Conservation (phyloP, 106 monocot genomes). For the Ottelia alismoides region DNA sequence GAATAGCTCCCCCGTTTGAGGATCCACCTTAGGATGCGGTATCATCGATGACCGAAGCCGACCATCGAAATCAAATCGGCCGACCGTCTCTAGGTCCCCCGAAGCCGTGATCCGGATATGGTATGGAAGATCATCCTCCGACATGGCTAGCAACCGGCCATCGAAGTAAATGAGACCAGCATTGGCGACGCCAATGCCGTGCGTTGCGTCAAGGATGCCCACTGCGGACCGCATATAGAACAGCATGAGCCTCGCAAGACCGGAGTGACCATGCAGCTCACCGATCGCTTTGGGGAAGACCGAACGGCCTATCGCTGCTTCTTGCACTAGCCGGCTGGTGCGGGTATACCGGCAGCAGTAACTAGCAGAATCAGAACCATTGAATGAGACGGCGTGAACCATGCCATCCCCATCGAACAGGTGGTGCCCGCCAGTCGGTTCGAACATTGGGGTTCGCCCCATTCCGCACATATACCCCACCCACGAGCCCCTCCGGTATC, state of each 20-base stretch:
- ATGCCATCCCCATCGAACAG: constrained; percentile 35
- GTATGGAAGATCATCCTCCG: constrained; percentile 35
- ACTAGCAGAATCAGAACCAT: not conserved
- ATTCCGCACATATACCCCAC: constrained; percentile 26
- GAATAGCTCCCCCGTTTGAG: constrained; percentile 36
- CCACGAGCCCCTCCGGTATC: constrained; percentile 5
- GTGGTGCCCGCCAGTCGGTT: constrained; percentile 21
- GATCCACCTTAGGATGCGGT: constrained; percentile 55
- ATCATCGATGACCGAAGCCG: constrained; percentile 32
- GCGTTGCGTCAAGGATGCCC: constrained; percentile 2
- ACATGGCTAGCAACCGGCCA: constrained; percentile 32
- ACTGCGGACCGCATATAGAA: constrained; percentile 11
- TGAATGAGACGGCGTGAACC: constrained; percentile 23
- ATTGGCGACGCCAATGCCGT: constrained; percentile 19
- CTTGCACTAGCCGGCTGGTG: constrained; percentile 9
- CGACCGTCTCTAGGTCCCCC: constrained; percentile 36
- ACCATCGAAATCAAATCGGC: constrained; percentile 28
- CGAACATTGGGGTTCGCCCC: constrained; percentile 21
- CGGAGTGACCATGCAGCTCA: constrained; percentile 10
- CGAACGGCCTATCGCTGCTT: not conserved
- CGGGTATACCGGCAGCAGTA: constrained; percentile 7
- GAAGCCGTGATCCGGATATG: constrained; percentile 21
- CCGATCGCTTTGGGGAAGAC: constrained; percentile 10
- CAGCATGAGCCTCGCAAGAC: constrained; percentile 8
- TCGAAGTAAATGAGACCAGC: constrained; percentile 25